Evolutionary conservation across 495 filamentous ascomycete species (phyloP).

Genomic region (Mytilinidion resinicola): DNA sequence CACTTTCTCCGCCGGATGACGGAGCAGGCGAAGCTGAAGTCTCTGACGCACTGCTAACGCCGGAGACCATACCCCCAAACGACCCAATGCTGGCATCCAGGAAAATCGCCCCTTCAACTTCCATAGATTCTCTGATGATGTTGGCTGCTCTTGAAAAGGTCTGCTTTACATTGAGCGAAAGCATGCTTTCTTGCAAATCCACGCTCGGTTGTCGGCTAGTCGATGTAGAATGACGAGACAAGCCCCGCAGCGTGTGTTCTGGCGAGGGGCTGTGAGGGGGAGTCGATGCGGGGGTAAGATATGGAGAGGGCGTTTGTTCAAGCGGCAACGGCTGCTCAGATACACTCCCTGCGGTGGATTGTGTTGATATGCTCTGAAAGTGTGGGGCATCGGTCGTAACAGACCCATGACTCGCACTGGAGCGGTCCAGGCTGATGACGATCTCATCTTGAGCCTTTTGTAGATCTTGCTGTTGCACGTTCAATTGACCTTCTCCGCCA

Average conservation of each 20-base stretch:
- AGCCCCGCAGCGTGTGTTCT: neutral
- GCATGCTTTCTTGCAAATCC: neutral
- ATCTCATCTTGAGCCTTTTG: constrained; percentile 1
- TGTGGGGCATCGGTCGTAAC: neutral
- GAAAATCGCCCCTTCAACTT: constrained; percentile 48
- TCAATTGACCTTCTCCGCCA: neutral
- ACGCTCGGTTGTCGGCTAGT: neutral
- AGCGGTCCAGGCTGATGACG: neutral
- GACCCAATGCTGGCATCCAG: constrained; percentile 42
- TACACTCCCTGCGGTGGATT: neutral
- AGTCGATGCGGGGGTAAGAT: neutral
- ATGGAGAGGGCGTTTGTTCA: neutral
- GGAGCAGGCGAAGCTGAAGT: neutral
- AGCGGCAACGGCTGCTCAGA: neutral
- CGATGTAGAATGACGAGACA: neutral
- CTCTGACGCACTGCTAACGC: neutral
- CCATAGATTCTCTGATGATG: constrained; percentile 47
- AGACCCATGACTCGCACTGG: neutral
- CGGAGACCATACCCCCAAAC: constrained; percentile 9
- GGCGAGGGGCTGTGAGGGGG: neutral
- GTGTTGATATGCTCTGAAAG: neutral
- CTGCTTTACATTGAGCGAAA: neutral
- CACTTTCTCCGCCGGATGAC: neutral
- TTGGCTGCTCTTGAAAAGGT: constrained; percentile 38
- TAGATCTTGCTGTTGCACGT: neutral